Conservation (phyloP, 176 grass and related monocot species). For the Musa troglodytarum region DNA sequence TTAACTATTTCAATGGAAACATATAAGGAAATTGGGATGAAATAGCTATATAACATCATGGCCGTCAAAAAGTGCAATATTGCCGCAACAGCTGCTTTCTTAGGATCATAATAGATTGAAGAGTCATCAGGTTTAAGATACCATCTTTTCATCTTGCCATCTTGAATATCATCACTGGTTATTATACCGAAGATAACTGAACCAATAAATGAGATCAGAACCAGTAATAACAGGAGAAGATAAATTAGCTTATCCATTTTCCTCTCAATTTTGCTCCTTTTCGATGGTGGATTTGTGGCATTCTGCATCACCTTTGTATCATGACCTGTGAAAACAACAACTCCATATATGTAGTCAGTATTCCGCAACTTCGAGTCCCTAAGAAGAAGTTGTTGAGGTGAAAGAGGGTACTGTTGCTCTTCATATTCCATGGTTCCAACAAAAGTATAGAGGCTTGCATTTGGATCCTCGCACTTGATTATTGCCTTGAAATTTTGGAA, state of each 20-base stretch:
- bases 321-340: neutral
- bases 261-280: neutral
- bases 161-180: neutral
- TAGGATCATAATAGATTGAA: neutral
- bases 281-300: neutral
- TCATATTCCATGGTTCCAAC: slow-evolving; percentile 4
- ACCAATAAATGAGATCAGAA: neutral
- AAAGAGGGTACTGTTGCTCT: neutral
- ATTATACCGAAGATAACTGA: neutral
- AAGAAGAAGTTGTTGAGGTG: neutral
- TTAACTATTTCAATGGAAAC: slow-evolving; percentile 6
- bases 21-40: neutral
- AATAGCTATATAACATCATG: neutral
- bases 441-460: slow-evolving; percentile 61
- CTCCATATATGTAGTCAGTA: neutral
- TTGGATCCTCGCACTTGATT: slow-evolving; percentile 90
- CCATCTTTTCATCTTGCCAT: neutral
- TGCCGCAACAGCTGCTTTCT: neutral
- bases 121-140: neutral
- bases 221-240: neutral
- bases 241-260: slow-evolving; percentile 10
- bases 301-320: slow-evolving; percentile 4
- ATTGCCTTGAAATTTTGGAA: slow-evolving; percentile 46
- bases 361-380: slow-evolving; percentile 7
- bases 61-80: neutral